phyloP scores from a whole-genome alignment of 345 rosid genomes.

The Dovyalis caffra region DNA sequence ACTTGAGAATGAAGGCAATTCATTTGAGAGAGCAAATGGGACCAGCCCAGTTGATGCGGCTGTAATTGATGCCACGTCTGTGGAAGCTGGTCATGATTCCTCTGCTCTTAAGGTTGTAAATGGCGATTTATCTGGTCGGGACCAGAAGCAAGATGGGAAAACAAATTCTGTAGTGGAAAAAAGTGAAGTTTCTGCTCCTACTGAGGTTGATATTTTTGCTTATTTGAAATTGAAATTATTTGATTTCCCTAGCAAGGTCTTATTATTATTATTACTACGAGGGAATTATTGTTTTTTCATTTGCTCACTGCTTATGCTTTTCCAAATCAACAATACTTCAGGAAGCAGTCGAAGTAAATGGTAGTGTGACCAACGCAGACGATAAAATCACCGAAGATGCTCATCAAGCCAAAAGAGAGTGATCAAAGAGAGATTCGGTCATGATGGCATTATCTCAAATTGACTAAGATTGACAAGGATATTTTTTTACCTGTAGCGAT shows the following conservation, averaged over 20 bases:
- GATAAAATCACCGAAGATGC: slow-evolving; percentile 16
- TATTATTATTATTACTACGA: rapidly evolving
- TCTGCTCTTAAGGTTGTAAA: slow-evolving; percentile 39
- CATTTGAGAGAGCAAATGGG: slow-evolving; percentile 29
- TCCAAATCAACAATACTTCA: slow-evolving; percentile 5
- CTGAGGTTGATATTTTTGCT: background rate
- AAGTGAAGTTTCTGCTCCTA: slow-evolving; percentile 26
- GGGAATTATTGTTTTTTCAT: background rate
- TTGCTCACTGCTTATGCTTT: background rate
- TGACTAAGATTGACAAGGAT: slow-evolving; percentile 2
- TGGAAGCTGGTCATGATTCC: slow-evolving; percentile 19
- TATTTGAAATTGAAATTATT: background rate
- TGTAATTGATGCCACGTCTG: slow-evolving; percentile 23
- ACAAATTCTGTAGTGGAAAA: slow-evolving; percentile 20
- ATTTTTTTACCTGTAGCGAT: background rate
- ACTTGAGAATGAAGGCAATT: slow-evolving; percentile 6
- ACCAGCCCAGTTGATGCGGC: slow-evolving; percentile 13
- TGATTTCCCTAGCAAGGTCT: background rate
- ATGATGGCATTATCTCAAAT: background rate
- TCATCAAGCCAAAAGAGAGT: slow-evolving; percentile 21
- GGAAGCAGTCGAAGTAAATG: slow-evolving; percentile 20
- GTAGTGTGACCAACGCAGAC: slow-evolving; percentile 15
- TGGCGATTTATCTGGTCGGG: slow-evolving; percentile 40
- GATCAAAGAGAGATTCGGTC: background rate
- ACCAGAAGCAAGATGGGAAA: slow-evolving; percentile 30